Percentiles rank a stretch among this genome's conserved stretches.
phyloP scores from a whole-genome alignment of 2,329 filamentous ascomycete genomes.

The Sphaerulina musiva region DNA sequence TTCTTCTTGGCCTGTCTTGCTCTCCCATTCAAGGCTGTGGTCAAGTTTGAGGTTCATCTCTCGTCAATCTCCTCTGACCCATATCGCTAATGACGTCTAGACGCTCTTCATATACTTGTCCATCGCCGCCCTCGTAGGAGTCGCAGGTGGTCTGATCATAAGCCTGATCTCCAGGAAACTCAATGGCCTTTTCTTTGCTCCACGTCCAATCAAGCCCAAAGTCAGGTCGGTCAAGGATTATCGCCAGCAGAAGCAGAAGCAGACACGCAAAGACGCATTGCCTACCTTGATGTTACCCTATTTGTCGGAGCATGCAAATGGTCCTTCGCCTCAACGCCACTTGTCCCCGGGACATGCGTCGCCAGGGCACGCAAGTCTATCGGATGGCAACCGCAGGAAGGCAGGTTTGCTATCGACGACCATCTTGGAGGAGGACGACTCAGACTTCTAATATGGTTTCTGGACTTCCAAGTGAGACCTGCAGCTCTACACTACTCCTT shows the following conservation, averaged over 20 bases:
- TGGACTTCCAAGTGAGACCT: neutral
- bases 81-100: conserved; percentile 32
- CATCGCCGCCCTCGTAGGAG: conserved; percentile 61
- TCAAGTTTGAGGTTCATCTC: conserved; percentile 50
- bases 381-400: conserved; percentile 33
- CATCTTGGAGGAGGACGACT: conserved; percentile 66
- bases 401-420: conserved; percentile 56
- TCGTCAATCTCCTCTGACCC: neutral
- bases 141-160: conserved; percentile 55
- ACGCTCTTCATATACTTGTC: conserved; percentile 54
- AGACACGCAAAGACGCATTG: conserved; percentile 13
- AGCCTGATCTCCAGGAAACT: conserved; percentile 49
- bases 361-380: conserved; percentile 22
- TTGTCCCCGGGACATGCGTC: conserved; percentile 18
- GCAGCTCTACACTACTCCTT: neutral
- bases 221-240: conserved; percentile 30
- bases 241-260: conserved; percentile 28
- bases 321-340: conserved; percentile 9
- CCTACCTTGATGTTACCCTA: conserved; percentile 7
- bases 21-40: conserved; percentile 47
- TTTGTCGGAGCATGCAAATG: neutral
- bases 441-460: conserved; percentile 36
- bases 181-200: conserved; percentile 20
- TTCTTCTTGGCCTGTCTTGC: conserved; percentile 38
- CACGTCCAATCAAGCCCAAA: conserved; percentile 13